These are phyloP conservation scores for Zizania palustris DNA, from an alignment of 202 grass and related monocot genomes.

Conservation along the genomic window DNA sequence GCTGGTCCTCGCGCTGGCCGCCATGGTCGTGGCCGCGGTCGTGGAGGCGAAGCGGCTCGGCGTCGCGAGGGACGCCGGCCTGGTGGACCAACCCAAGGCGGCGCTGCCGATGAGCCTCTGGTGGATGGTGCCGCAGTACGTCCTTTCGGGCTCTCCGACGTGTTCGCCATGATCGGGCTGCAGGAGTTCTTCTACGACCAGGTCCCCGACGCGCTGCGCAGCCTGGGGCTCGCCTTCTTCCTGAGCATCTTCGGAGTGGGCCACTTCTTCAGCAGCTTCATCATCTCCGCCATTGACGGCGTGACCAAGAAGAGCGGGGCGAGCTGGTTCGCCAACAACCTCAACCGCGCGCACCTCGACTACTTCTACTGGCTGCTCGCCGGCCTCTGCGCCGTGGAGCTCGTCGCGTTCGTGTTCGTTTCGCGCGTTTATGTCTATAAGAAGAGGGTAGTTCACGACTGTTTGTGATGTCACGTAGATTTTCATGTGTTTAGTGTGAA, in stretches of 20 bases:
- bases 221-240: conserved; percentile 60
- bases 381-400: conserved; percentile 42
- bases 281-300: conserved; percentile 61
- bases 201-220: conserved; percentile 56
- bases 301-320: conserved; percentile 41
- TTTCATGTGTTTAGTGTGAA: background rate
- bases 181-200: conserved; percentile 87
- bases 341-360: conserved; percentile 65
- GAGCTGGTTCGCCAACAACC: conserved; percentile 65
- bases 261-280: conserved; percentile 50
- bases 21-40: conserved; percentile 59
- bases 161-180: conserved; percentile 62
- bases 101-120: conserved; percentile 74
- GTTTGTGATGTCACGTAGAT: conserved; percentile 39
- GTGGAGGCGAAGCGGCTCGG: conserved; percentile 65
- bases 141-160: conserved; percentile 58
- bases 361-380: conserved; percentile 80
- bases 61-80: conserved; percentile 56
- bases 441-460: conserved; percentile 24
- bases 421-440: conserved; percentile 53
- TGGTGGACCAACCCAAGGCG: conserved; percentile 56
- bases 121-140: conserved; percentile 88
- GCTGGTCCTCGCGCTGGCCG: conserved; percentile 49
- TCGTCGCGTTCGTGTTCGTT: conserved; percentile 44
- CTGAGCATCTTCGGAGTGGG: conserved; percentile 62